Conservation (phyloP, 495 filamentous ascomycete species). For the Xylaria grammica region DNA sequence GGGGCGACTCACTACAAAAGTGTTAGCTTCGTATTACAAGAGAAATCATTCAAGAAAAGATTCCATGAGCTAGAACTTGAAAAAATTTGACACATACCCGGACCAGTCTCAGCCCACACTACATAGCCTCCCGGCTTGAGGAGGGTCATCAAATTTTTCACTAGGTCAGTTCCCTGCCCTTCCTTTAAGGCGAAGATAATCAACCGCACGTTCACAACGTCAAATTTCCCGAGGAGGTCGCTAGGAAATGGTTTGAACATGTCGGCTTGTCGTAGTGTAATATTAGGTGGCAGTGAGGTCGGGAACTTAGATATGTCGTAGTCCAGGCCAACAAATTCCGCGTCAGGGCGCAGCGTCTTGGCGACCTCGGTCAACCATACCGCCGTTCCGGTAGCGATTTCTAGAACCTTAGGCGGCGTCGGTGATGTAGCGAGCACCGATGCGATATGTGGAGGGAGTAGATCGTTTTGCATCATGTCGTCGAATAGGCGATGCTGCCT, state of each 20-base stretch:
- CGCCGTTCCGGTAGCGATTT: conserved; percentile 19
- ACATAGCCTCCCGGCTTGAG: conserved; percentile 17
- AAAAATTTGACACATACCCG: background rate
- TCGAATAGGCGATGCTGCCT: conserved; percentile 13
- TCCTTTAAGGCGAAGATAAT: conserved; percentile 20
- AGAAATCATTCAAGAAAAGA: background rate
- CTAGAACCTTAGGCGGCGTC: conserved; percentile 8
- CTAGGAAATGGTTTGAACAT: conserved; percentile 14
- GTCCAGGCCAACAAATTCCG: conserved; percentile 19
- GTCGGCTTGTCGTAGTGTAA: conserved; percentile 12
- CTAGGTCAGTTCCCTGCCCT: background rate
- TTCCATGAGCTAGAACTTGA: background rate
- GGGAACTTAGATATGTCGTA: conserved; percentile 20
- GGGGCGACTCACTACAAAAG: background rate
- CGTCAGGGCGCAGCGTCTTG: conserved; percentile 7
- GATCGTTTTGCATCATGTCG: conserved; percentile 16
- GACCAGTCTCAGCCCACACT: conserved; percentile 18
- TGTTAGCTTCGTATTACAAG: background rate
- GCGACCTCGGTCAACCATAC: conserved; percentile 14
- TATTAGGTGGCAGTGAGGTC: conserved; percentile 1
- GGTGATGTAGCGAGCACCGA: background rate
- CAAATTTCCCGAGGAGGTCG: conserved; percentile 16
- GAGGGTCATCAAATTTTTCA: conserved; percentile 15
- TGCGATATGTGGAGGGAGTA: conserved; percentile 15
- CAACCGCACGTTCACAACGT: conserved; percentile 14